Evolutionary conservation across 140 eudicot species (phyloP).

Genomic region (Senecio squalidus): DNA sequence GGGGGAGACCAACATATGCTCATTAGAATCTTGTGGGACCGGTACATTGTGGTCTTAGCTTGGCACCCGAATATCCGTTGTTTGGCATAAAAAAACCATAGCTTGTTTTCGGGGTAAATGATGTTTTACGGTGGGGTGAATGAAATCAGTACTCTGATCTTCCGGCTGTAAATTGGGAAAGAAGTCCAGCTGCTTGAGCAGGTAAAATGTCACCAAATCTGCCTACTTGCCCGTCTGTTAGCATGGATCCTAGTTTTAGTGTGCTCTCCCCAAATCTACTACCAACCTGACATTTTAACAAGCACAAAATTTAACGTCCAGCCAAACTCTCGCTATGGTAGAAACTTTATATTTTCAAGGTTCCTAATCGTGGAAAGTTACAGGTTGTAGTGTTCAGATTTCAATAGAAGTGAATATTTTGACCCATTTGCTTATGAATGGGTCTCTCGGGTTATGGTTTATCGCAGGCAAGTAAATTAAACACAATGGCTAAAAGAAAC

Average conservation of each 20-base stretch:
- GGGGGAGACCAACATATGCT: background rate
- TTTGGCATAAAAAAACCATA: conserved; percentile 7
- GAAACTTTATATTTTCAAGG: background rate
- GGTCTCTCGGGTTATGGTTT: background rate
- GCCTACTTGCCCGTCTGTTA: conserved; percentile 86
- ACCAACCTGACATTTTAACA: conserved; percentile 59
- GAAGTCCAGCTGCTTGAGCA: conserved; percentile 95
- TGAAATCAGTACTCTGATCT: conserved; percentile 55
- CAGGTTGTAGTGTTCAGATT: background rate
- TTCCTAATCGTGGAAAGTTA: background rate
- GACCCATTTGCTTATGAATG: background rate
- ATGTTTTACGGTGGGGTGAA: background rate
- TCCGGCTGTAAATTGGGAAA: conserved; percentile 75
- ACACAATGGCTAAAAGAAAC: background rate
- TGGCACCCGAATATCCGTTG: conserved; percentile 14
- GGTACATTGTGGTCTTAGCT: background rate
- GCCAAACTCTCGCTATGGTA: background rate
- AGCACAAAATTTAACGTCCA: background rate
- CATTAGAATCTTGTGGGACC: background rate
- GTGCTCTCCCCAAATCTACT: conserved; percentile 99
- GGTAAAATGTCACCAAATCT: conserved; percentile 96
- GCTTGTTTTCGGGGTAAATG: background rate
- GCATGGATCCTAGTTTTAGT: conserved; percentile 73
- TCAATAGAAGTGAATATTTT: background rate
- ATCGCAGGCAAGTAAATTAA: background rate